These are phyloP conservation scores for Trametes cubensis DNA, from an alignment of 768 basidiomycete species.

Conservation along the genomic window DNA sequence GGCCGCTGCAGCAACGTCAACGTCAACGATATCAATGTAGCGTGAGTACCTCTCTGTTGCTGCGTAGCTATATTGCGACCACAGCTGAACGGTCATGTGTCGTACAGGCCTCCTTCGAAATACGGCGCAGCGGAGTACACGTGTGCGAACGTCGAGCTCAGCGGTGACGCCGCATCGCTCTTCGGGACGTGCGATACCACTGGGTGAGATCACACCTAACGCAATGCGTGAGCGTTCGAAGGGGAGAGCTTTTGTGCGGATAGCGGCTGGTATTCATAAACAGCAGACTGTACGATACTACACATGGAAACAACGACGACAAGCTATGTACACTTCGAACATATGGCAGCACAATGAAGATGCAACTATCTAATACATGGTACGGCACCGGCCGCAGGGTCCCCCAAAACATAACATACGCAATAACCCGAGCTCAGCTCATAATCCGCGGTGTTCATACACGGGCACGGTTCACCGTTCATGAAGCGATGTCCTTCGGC, in stretches of 20 bases:
- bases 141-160: constrained; percentile 57
- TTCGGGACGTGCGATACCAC: constrained; percentile 41
- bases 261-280: neutral
- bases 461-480: too few species aligned
- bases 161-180: constrained; percentile 46
- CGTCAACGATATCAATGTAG: constrained; percentile 47
- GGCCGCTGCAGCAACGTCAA: constrained; percentile 52
- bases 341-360: too few species aligned
- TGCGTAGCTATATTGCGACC: too few species aligned
- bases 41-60: constrained; percentile 37
- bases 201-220: neutral
- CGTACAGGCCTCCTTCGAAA: constrained; percentile 38
- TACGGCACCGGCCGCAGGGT: too few species aligned
- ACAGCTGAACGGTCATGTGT: too few species aligned
- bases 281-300: neutral
- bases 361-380: too few species aligned
- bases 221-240: too few species aligned
- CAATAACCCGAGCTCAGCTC: too few species aligned
- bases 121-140: constrained; percentile 48
- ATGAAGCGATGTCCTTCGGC: neutral
- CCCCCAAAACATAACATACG: too few species aligned
- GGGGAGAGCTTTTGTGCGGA: too few species aligned
- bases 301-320: neutral
- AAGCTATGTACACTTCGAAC: neutral
- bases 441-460: too few species aligned